phyloP scores from a whole-genome alignment of 2,329 filamentous ascomycete species.

The Colletotrichum musae region DNA sequence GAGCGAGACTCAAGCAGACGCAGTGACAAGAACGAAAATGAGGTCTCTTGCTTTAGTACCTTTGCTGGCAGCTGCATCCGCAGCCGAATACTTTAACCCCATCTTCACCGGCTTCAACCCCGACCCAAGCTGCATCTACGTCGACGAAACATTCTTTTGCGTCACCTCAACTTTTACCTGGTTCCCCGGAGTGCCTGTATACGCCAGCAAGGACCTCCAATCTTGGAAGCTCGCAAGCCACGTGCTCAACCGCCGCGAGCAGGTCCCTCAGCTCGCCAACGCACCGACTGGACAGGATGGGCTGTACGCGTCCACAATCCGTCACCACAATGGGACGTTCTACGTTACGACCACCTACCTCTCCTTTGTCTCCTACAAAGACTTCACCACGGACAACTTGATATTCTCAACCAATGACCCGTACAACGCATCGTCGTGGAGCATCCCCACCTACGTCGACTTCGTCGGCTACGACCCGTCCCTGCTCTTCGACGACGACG shows the following conservation, averaged over 20 bases:
- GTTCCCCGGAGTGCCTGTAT: slow-evolving; percentile 66
- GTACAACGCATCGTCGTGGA: slow-evolving; percentile 42
- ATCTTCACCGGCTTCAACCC: slow-evolving; percentile 50
- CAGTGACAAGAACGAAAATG: too few species aligned
- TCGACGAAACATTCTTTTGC: slow-evolving; percentile 49
- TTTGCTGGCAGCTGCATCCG: too few species aligned
- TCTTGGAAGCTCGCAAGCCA: slow-evolving; percentile 48
- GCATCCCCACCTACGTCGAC: slow-evolving; percentile 42
- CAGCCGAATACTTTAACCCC: slow-evolving; percentile 42
- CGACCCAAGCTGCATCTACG: slow-evolving; percentile 48
- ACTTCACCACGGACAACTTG: slow-evolving; percentile 41
- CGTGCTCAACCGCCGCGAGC: background rate
- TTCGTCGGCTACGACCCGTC: slow-evolving; percentile 59
- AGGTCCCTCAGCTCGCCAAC: background rate
- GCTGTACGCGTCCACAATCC: slow-evolving; percentile 46
- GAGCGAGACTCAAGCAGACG: too few species aligned
- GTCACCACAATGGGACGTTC: slow-evolving; percentile 43
- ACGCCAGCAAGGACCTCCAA: slow-evolving; percentile 50
- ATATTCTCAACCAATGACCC: slow-evolving; percentile 35
- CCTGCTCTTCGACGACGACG: slow-evolving; percentile 69
- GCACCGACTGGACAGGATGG: slow-evolving; percentile 42
- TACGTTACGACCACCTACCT: slow-evolving; percentile 28
- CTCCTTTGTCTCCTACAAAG: slow-evolving; percentile 42
- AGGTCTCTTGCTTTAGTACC: too few species aligned
- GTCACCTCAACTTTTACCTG: slow-evolving; percentile 74